Percentiles rank a stretch among this genome's conserved stretches.
These are phyloP conservation scores for Trichoderma virens DNA, from an alignment of 495 filamentous ascomycete genomes.

Conservation along the genomic window DNA sequence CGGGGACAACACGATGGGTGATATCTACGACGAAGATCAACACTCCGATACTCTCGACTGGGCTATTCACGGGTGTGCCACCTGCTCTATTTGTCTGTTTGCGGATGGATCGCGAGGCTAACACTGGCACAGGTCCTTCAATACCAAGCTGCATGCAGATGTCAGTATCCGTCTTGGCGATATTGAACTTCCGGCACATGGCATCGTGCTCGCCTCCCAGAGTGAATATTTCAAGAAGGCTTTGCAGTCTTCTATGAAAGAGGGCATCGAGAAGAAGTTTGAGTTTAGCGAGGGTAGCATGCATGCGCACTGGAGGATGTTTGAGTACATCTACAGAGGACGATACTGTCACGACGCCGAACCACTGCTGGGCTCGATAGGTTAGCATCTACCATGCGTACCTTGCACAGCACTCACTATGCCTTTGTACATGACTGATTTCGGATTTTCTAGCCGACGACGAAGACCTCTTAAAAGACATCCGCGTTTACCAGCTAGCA, in stretches of 20 bases:
- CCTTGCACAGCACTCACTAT: not conserved
- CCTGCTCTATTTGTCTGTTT: not conserved
- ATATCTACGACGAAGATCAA: too few relatives aligned
- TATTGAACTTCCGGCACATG: conserved; percentile 8
- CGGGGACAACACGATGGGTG: too few relatives aligned
- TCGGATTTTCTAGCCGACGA: not conserved
- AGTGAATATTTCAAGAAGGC: conserved; percentile 11
- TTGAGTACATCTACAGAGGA: conserved; percentile 13
- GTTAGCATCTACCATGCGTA: not conserved
- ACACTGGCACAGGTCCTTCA: conserved; percentile 4
- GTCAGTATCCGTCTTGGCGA: conserved; percentile 4
- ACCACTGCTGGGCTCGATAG: not conserved
- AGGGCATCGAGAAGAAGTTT: conserved; percentile 10
- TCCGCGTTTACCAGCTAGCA: not conserved
- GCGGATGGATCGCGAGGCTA: not conserved
- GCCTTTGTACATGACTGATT: not conserved
- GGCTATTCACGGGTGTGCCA: not conserved
- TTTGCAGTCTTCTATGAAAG: not conserved
- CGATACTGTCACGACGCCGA: not conserved
- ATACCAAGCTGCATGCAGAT: conserved; percentile 8
- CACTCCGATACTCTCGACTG: not conserved
- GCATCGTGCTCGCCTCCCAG: conserved; percentile 6
- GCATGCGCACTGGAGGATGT: conserved; percentile 12
- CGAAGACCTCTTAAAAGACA: not conserved
- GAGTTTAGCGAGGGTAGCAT: conserved; percentile 9